Conservation (phyloP, 305 asterid genomes). For the Andrographis paniculata region DNA sequence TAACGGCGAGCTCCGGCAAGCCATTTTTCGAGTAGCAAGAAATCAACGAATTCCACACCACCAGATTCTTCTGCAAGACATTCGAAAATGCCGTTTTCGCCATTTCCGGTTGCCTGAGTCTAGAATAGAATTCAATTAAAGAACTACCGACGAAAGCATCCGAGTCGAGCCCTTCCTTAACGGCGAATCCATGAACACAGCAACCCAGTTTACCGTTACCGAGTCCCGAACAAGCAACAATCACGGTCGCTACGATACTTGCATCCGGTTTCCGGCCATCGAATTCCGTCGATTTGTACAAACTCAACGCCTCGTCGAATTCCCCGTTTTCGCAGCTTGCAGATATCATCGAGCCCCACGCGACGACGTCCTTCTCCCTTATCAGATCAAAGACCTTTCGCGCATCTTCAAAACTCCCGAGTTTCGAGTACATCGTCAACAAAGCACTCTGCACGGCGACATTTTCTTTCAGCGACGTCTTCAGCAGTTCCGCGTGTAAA, state of each 20-base stretch:
- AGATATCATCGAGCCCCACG: slow-evolving; percentile 82
- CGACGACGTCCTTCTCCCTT: slow-evolving; percentile 56
- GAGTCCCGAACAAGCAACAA: slow-evolving; percentile 39
- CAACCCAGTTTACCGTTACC: slow-evolving; percentile 31
- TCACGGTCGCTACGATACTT: slow-evolving; percentile 32
- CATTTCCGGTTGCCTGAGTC: slow-evolving; percentile 38
- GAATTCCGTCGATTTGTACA: slow-evolving; percentile 41
- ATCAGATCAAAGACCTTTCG: slow-evolving; percentile 40
- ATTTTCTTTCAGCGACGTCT: slow-evolving; percentile 44
- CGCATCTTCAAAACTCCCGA: slow-evolving; percentile 41
- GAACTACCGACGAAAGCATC: slow-evolving; percentile 54
- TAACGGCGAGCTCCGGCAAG: slow-evolving; percentile 39
- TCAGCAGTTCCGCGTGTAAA: slow-evolving; percentile 54
- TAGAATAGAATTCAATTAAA: slow-evolving; percentile 58
- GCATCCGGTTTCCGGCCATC: slow-evolving; percentile 53
- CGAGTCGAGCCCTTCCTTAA: slow-evolving; percentile 50
- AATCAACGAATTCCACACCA: slow-evolving; percentile 73
- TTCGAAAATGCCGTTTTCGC: slow-evolving; percentile 37
- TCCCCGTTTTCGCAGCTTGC: slow-evolving; percentile 44
- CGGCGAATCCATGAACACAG: slow-evolving; percentile 47
- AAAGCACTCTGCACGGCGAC: slow-evolving; percentile 59
- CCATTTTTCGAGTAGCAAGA: slow-evolving; percentile 58
- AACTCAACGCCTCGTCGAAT: slow-evolving; percentile 37
- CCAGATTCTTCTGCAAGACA: slow-evolving; percentile 45
- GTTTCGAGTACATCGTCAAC: slow-evolving; percentile 69